Percentiles rank a stretch among this genome's conserved stretches.
Conservation (phyloP, 2,329 filamentous ascomycete genomes). For the Paecilomyces sp. region DNA sequence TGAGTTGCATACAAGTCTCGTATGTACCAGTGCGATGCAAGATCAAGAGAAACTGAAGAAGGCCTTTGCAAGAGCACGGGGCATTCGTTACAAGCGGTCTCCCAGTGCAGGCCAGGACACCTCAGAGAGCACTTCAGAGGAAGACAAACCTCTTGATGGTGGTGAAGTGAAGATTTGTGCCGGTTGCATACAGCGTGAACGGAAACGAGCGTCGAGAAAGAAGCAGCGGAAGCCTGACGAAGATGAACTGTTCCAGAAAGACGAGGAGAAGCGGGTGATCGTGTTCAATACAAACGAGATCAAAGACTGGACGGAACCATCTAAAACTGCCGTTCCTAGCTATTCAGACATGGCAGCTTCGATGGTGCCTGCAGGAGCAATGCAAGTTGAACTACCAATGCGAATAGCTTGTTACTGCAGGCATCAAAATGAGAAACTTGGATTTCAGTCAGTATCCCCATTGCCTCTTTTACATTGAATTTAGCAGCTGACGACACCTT, state of each 20-base stretch:
- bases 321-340: constrained; percentile 46
- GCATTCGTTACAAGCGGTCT: constrained; percentile 29
- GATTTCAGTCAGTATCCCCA: constrained; percentile 55
- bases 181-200: constrained; percentile 86
- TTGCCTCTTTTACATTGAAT: neutral
- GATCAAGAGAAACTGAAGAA: constrained; percentile 58
- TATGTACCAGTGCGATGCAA: constrained; percentile 89
- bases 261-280: constrained; percentile 73
- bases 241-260: constrained; percentile 76
- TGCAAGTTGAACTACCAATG: constrained; percentile 83
- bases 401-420: constrained; percentile 95
- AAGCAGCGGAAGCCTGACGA: constrained; percentile 91
- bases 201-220: constrained; percentile 84
- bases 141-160: constrained; percentile 71
- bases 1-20: constrained; percentile 72
- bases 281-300: constrained; percentile 88
- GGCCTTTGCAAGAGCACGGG: constrained; percentile 56
- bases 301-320: constrained; percentile 69
- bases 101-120: constrained; percentile 31
- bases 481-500: constrained; percentile 12
- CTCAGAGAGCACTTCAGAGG: constrained; percentile 52
- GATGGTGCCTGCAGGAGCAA: constrained; percentile 48
- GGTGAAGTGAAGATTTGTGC: constrained; percentile 89
- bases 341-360: constrained; percentile 25
- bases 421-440: constrained; percentile 87